A percentile compares a stretch with the other conserved stretches of the same genome.
Evolutionary conservation across 2,329 filamentous ascomycete genomes (phyloP).

Genomic region (Pestalotiopsis fici): DNA sequence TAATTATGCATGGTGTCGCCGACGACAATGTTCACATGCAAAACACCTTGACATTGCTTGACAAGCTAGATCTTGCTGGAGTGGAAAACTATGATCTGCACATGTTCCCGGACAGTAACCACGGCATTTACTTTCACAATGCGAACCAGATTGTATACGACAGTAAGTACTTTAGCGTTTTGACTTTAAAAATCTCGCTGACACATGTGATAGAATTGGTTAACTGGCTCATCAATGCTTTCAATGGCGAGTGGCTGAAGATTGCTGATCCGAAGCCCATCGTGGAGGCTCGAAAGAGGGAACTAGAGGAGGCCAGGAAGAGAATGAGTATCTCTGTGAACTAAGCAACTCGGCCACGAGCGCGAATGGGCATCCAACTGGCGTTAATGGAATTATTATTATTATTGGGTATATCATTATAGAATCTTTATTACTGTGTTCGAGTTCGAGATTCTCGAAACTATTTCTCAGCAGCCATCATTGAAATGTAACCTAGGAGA

Average conservation of each 20-base stretch:
- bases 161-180: constrained; percentile 61
- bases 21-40: constrained; percentile 99
- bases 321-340: constrained; percentile 12
- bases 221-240: constrained; percentile 95
- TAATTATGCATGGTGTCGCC: constrained; percentile 94
- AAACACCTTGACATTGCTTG: constrained; percentile 84
- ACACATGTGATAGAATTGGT: constrained; percentile 62
- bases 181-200: constrained; percentile 22
- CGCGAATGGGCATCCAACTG: neutral
- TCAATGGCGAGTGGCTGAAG: constrained; percentile 92
- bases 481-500: no score
- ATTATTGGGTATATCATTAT: neutral
- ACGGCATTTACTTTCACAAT: constrained; percentile 93
- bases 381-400: neutral
- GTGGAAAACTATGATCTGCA: constrained; percentile 96
- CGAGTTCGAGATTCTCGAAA: neutral
- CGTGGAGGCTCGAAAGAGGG: constrained; percentile 19
- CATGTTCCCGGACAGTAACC: constrained; percentile 94
- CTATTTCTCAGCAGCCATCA: no score
- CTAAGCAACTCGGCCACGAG: neutral
- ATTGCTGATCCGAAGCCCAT: constrained; percentile 49
- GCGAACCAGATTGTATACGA: constrained; percentile 91
- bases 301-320: constrained; percentile 18
- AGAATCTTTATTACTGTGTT: neutral
- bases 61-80: constrained; percentile 77